Evolutionary conservation across 352 stramenopile species (phyloP), one percentile per base, ranked within the genome.

Genomic region (Halophytophthora polymorphica): DNA sequence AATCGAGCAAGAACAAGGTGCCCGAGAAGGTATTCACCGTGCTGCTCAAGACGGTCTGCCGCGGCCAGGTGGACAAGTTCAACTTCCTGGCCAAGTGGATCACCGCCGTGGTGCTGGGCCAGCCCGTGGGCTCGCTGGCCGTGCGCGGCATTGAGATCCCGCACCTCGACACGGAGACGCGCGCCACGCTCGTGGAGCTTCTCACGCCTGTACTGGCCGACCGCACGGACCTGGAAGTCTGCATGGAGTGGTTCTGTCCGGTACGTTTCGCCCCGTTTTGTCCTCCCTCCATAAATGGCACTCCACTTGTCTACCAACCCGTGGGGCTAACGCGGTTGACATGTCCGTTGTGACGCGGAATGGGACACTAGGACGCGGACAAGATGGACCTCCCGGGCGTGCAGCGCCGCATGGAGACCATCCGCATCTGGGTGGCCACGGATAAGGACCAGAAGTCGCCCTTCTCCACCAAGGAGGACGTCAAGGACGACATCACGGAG

Each of bases 81-180:
- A 92, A 95, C 54, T 93, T 92, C 49, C 54, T 93, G 22, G 81
- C 83, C 45, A 91, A 77, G 23, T 95, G 85, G 85, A 93, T 95
- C 62, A 86, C 75, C 52, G 62, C 63, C 14, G 78, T 95, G 23
- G 85, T 95, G 53, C 64, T 90, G 3, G 77, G 66, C 28, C 67
- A 88, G 25, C 76, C 82, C 15, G 69, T 91, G 10, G 58, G 74
- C 36, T 72, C 79, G 48, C 65, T 93, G 5, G 67, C 80, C 33
- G 85, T 91, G 52, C 83, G 85, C 29, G 85, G 85, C 28, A 95
- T 95, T 46, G 80, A 90, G 64, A 90, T 95, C 46, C 85, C 85
- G 38, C 71, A 91, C 53, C 53, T 93, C 13, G 83, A 90, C 41
- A 23, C 61, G 0, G 81, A 89, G 36, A 88, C 80, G n/a, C 82